Conservation (phyloP, 257 asterid genomes). For the Catharanthus roseus region DNA sequence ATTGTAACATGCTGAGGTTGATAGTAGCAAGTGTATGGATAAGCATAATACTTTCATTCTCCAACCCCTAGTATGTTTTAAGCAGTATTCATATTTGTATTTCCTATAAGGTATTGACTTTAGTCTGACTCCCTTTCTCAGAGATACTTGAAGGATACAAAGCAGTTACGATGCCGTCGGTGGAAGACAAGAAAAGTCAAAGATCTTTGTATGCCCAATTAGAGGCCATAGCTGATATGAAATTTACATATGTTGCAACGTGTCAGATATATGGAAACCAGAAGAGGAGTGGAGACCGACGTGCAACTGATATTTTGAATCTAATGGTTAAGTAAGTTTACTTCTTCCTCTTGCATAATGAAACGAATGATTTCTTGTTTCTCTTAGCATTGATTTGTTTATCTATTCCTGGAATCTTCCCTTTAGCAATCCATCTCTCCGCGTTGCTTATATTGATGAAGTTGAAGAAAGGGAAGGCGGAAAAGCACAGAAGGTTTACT, state of each 20-base stretch:
- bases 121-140: constrained; percentile 17
- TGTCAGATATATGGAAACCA: constrained; percentile 97
- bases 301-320: constrained; percentile 93
- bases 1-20: background rate
- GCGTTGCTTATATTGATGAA: constrained; percentile 95
- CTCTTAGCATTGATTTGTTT: constrained; percentile 12
- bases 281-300: constrained; percentile 94
- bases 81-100: background rate
- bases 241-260: constrained; percentile 94
- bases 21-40: background rate
- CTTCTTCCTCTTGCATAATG: background rate
- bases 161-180: constrained; percentile 59
- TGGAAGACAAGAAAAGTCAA: constrained; percentile 81
- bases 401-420: constrained; percentile 6
- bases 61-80: background rate
- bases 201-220: constrained; percentile 83
- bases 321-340: constrained; percentile 94
- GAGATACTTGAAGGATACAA: constrained; percentile 88
- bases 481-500: constrained; percentile 68
- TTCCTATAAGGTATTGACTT: background rate
- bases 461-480: constrained; percentile 92
- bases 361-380: background rate
- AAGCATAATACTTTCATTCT: background rate
- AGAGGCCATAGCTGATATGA: constrained; percentile 98
- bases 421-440: constrained; percentile 83